A percentile compares a stretch with the other conserved stretches of the same genome.
Evolutionary conservation across 2,329 filamentous ascomycete genomes (phyloP).

Genomic region (Aspergillus ochraceus): DNA sequence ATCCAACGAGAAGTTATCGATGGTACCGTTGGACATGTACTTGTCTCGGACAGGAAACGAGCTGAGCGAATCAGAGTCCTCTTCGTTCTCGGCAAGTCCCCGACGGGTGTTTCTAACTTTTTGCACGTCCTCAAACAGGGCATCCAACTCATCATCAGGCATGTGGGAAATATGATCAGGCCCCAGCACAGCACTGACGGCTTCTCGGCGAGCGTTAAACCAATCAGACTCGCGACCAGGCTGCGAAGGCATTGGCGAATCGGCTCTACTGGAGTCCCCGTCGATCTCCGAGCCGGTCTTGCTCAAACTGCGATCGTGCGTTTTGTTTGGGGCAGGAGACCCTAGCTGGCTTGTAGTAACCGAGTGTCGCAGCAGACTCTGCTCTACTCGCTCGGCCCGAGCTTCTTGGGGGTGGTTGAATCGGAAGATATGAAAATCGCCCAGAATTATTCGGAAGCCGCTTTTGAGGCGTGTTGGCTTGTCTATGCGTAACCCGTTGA

Average conservation of each 20-base stretch:
- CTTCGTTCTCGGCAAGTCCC: slow-evolving; percentile 61
- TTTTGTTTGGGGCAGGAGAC: slow-evolving; percentile 61
- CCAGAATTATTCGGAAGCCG: slow-evolving; percentile 90
- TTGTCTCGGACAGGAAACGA: slow-evolving; percentile 91
- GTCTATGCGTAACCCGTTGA: slow-evolving; percentile 87
- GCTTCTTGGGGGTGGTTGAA: slow-evolving; percentile 99
- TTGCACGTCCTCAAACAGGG: slow-evolving; percentile 91
- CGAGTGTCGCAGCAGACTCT: slow-evolving; percentile 84
- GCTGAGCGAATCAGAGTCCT: slow-evolving; percentile 84
- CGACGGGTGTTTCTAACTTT: slow-evolving; percentile 82
- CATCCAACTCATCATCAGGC: slow-evolving; percentile 91
- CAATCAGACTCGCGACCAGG: slow-evolving; percentile 82
- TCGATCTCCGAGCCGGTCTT: slow-evolving; percentile 76
- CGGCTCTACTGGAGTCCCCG: slow-evolving; percentile 68
- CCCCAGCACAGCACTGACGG: slow-evolving; percentile 85
- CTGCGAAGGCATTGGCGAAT: slow-evolving; percentile 72
- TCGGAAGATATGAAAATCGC: slow-evolving; percentile 97
- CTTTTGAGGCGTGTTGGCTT: slow-evolving; percentile 84
- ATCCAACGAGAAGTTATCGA: slow-evolving; percentile 95
- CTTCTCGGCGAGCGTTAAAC: slow-evolving; percentile 89
- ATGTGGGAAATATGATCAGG: slow-evolving; percentile 86
- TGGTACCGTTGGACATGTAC: slow-evolving; percentile 89
- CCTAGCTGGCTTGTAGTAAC: slow-evolving; percentile 64
- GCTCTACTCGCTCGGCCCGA: slow-evolving; percentile 83
- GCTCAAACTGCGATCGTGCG: slow-evolving; percentile 79